Percentiles rank a stretch among this genome's conserved stretches.
Conservation (phyloP, 2,329 filamentous ascomycete genomes). For the Aspergillus tanneri region DNA sequence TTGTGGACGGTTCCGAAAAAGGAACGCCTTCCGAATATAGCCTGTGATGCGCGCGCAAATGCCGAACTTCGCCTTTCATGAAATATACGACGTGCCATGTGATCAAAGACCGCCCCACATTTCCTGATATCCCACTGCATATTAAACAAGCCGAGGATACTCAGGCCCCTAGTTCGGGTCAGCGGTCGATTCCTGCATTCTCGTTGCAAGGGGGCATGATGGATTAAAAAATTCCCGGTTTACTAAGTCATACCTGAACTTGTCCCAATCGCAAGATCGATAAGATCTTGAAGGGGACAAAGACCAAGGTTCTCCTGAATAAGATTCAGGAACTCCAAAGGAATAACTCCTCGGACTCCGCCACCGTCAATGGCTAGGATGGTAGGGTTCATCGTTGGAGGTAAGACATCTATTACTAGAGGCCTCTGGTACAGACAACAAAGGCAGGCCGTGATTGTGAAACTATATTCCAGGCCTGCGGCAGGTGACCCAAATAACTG, state of each 20-base stretch:
- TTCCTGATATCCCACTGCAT: conserved; percentile 11
- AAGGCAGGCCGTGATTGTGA: conserved; percentile 18
- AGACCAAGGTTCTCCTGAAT: conserved; percentile 13
- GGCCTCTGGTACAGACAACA: conserved; percentile 16
- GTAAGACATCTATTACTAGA: conserved; percentile 22
- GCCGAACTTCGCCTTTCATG: conserved; percentile 10
- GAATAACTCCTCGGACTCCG: conserved; percentile 24
- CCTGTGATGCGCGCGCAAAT: conserved; percentile 3
- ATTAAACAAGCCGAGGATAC: conserved; percentile 13
- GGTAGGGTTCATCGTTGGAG: conserved; percentile 23
- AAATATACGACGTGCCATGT: conserved; percentile 14
- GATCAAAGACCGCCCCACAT: conserved; percentile 12
- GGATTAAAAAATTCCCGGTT: no score
- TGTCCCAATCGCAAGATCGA: conserved; percentile 15
- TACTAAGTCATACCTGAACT: conserved; percentile 15
- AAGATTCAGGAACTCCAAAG: conserved; percentile 17
- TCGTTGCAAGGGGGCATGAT: not conserved
- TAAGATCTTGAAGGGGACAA: conserved; percentile 14
- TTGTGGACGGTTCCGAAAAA: conserved; percentile 10
- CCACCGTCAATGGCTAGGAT: conserved; percentile 30
- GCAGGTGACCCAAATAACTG: conserved; percentile 17
- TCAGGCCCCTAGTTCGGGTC: conserved; percentile 11
- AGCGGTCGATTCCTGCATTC: not conserved
- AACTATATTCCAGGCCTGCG: conserved; percentile 16
- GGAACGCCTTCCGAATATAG: conserved; percentile 6